Base-by-base conservation (phyloP, 1,139 yeast genomes). In the Blastobotrys malaysiensis region DNA sequence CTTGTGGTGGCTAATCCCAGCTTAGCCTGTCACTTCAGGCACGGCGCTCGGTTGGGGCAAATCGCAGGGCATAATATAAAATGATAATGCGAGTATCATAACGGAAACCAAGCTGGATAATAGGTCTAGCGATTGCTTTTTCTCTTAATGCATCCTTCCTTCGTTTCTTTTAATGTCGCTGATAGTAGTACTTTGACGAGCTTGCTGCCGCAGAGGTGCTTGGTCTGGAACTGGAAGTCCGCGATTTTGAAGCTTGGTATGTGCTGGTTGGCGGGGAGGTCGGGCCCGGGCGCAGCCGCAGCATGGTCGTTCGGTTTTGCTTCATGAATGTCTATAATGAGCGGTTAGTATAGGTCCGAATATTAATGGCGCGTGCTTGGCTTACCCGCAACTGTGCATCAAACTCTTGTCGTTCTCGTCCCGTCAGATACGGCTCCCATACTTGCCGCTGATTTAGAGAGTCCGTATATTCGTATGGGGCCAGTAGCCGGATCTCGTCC, bases 381-480 rank as follows among this genome's bases (percentile, higher is more conserved):
- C 66, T 59, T 60, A 62, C 65, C 50, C 67, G 54, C 52, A 66
- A 51, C 49, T 67, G 71, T 4, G 65, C 54, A 53, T 67, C 71
- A 53, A 67, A 65, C 50, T 67, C 66, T 46, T 63, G 63, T 14
- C 71, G 57, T 46, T 67, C 71, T 13, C 62, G 55, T 11, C 71
- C 71, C 2, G 70, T 66, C 46, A 67, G 59, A 54, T 63, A 66
- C 4, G 70, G 70, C 50, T 65, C 66, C 71, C 71, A 67, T 7
- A 65, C 60, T 52, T 66, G 70, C 2, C 70, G 61, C 51, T 66
- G 70, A 51, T 67, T 67, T 43, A 67, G 59, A 13, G 68, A 61
- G 54, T 67, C 70, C 6, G 65, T 66, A 51, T 67, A 67, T 53
- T 67, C 70, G 51, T 67, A 67, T 7, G 69, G 69, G 6, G 69